Percentiles rank a stretch among this genome's conserved stretches.
phyloP scores from a whole-genome alignment of 768 basidiomycete genomes.

The Asterophora lycoperdoides region DNA sequence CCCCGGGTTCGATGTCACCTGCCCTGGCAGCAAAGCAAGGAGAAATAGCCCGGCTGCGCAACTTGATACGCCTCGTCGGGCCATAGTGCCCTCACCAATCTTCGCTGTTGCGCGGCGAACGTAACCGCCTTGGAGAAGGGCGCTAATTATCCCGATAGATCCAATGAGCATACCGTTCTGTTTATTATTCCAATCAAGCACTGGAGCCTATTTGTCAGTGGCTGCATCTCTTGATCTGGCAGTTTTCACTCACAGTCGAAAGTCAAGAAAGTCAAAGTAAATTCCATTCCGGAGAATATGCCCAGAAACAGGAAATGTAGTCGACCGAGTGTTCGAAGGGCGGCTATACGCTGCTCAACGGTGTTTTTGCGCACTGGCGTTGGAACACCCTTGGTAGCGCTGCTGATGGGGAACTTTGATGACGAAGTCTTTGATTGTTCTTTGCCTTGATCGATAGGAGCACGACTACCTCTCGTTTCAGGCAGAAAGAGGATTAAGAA shows the following conservation, averaged over 20 bases:
- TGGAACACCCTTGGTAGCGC: constrained; percentile 21
- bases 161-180: constrained; percentile 84
- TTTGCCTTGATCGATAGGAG: constrained; percentile 18
- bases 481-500: constrained; percentile 77
- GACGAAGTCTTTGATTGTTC: constrained; percentile 8
- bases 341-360: constrained; percentile 46
- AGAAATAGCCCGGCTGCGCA: constrained; percentile 69
- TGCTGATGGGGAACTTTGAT: constrained; percentile 16
- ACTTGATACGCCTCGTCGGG: constrained; percentile 69
- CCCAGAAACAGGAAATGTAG: constrained; percentile 85
- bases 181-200: constrained; percentile 85
- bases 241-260: constrained; percentile 65
- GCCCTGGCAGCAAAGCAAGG: constrained; percentile 66
- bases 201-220: constrained; percentile 31
- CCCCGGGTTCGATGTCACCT: constrained; percentile 36
- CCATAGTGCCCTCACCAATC: constrained; percentile 79
- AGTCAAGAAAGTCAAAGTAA: constrained; percentile 93
- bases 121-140: constrained; percentile 90
- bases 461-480: constrained; percentile 68
- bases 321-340: constrained; percentile 56
- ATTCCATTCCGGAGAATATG: constrained; percentile 93
- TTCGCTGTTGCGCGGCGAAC: constrained; percentile 77
- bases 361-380: constrained; percentile 27
- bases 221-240: not conserved
- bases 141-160: constrained; percentile 87